These are phyloP conservation scores for Sporothrix phasma DNA, from an alignment of 2,329 filamentous ascomycete genomes.

Conservation along the genomic window DNA sequence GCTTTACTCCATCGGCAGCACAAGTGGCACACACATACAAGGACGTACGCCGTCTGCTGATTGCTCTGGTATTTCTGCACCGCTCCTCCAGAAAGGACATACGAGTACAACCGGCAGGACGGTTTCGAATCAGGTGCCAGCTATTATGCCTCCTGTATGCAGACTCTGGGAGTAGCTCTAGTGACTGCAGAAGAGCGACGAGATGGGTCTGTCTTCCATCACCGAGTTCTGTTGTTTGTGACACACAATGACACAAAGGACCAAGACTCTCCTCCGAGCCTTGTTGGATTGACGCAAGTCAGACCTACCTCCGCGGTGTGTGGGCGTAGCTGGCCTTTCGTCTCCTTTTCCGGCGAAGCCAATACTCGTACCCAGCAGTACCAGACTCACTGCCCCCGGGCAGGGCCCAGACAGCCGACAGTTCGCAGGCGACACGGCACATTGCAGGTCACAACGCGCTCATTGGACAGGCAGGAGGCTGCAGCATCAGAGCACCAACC, in stretches of 20 bases:
- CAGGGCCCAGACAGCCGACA: neutral
- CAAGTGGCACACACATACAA: neutral
- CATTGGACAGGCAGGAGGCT: neutral
- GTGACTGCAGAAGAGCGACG: neutral
- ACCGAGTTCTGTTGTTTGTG: neutral
- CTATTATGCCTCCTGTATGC: neutral
- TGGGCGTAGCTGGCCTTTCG: neutral
- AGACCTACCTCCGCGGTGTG: neutral
- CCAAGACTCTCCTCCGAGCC: neutral
- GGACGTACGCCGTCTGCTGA: neutral
- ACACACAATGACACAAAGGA: neutral
- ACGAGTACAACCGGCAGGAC: neutral
- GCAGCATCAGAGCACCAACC: neutral
- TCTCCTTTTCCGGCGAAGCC: neutral
- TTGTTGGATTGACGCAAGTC: neutral
- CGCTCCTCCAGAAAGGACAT: neutral
- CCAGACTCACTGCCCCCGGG: too few species aligned
- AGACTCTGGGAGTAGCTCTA: neutral
- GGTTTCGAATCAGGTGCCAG: constrained; percentile 6
- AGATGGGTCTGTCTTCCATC: neutral
- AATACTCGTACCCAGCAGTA: too few species aligned
- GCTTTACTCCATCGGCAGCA: constrained; percentile 12
- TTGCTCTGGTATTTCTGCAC: neutral
- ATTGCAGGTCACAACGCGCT: neutral
- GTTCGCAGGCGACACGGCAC: neutral